These are phyloP conservation scores for Flaveria linearis DNA, from an alignment of 129 eudicot species.

Conservation along the genomic window DNA sequence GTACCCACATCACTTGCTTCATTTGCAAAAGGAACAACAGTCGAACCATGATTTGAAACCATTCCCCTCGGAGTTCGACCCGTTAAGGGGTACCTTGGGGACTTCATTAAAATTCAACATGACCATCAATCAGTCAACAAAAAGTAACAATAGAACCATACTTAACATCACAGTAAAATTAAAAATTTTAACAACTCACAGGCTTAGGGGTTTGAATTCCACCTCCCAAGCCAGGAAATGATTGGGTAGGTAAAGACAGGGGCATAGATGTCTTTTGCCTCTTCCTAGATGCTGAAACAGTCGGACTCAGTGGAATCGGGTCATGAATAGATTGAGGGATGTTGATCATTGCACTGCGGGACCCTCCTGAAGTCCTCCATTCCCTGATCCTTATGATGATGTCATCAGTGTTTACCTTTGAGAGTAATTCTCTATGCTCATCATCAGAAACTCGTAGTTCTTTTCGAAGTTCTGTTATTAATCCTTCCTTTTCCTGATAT, in stretches of 20 bases:
- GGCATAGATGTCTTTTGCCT: slow-evolving; percentile 65
- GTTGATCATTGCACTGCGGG: slow-evolving; percentile 47
- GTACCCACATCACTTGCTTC: slow-evolving; percentile 50
- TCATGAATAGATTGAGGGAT: slow-evolving; percentile 63
- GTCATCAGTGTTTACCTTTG: slow-evolving; percentile 84
- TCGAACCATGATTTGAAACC: slow-evolving; percentile 45
- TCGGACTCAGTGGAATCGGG: slow-evolving; percentile 65
- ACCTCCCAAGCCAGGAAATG: slow-evolving; percentile 51
- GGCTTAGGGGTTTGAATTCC: slow-evolving; percentile 64
- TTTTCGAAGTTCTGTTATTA: slow-evolving; percentile 95
- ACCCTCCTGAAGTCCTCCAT: slow-evolving; percentile 87
- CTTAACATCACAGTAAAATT: slow-evolving; percentile 11
- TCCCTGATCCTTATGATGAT: slow-evolving; percentile 82
- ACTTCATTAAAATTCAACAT: slow-evolving; percentile 35
- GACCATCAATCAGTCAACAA: slow-evolving; percentile 13
- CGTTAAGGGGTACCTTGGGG: slow-evolving; percentile 47
- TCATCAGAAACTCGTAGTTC: slow-evolving; percentile 98
- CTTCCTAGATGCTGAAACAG: slow-evolving; percentile 80
- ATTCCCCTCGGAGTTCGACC: slow-evolving; percentile 51
- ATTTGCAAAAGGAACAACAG: slow-evolving; percentile 42
- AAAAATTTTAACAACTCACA: slow-evolving; percentile 43
- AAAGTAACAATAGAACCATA: background rate
- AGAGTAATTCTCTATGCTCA: slow-evolving; percentile 92
- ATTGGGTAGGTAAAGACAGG: slow-evolving; percentile 50
- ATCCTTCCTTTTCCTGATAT: slow-evolving; percentile 90